These are phyloP conservation scores for Xylaria multiplex DNA, from an alignment of 2,329 filamentous ascomycete species.

Conservation along the genomic window DNA sequence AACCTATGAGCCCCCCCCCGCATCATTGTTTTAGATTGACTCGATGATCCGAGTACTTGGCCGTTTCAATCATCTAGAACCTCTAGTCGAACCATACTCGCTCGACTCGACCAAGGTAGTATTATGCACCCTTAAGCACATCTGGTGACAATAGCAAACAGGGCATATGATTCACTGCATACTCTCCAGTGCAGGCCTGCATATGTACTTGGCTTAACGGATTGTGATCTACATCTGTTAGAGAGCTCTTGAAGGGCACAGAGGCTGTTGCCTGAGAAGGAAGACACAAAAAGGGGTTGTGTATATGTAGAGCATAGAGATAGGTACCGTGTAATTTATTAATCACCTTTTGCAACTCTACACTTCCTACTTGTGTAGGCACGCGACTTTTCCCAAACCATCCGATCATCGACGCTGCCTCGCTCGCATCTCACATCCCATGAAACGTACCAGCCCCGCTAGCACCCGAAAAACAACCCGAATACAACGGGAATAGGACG, in stretches of 20 bases:
- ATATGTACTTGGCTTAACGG: not conserved
- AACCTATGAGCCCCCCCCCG: not conserved
- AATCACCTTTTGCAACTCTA: too few relatives aligned
- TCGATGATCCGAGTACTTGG: not conserved
- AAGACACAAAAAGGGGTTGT: too few relatives aligned
- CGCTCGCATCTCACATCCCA: not conserved
- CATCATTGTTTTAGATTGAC: constrained; percentile 1
- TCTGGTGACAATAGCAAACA: not conserved
- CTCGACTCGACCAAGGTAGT: not conserved
- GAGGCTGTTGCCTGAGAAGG: too few relatives aligned
- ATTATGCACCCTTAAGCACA: constrained; percentile 4
- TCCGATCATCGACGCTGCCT: constrained; percentile 8
- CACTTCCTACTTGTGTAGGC: too few relatives aligned
- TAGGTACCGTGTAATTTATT: too few relatives aligned
- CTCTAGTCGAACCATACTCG: constrained; percentile 2
- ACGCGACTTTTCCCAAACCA: constrained; percentile 9
- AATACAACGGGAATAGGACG: not conserved
- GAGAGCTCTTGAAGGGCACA: too few relatives aligned
- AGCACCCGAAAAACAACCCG: not conserved
- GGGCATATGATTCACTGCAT: not conserved
- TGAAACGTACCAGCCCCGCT: constrained; percentile 7
- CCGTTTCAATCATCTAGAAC: not conserved
- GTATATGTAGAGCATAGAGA: too few relatives aligned
- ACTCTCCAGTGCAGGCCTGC: constrained; percentile 1
- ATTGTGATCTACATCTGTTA: too few relatives aligned